These are phyloP conservation scores for Urochloa ruziziensis DNA, from an alignment of 176 grass and related monocot species.

Conservation along the genomic window DNA sequence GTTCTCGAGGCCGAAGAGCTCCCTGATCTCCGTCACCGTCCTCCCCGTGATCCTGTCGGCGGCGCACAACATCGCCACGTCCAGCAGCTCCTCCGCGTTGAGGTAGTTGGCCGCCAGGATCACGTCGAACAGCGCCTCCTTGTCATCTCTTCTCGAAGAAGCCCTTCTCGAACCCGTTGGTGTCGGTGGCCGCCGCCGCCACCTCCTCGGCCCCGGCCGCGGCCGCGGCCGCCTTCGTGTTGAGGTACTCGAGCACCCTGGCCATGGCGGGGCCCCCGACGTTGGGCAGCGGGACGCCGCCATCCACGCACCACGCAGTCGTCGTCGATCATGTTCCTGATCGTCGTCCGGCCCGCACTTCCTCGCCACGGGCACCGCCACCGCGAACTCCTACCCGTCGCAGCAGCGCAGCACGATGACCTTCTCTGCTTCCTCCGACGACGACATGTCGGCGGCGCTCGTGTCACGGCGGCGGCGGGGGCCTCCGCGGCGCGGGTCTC, in stretches of 20 bases:
- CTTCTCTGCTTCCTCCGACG: not conserved
- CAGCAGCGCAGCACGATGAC: not conserved
- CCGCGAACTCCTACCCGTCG: not conserved
- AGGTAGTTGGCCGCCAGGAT: not conserved
- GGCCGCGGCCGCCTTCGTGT: not conserved
- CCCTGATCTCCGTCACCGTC: not conserved
- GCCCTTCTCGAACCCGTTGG: not conserved
- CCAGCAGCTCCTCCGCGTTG: not conserved
- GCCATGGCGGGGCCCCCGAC: not conserved
- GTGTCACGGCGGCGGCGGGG: not conserved
- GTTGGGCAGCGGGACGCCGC: not conserved
- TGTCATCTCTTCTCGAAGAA: not conserved
- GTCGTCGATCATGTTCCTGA: not conserved
- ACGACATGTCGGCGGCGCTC: not conserved
- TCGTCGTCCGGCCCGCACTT: not conserved
- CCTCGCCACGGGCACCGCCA: not conserved
- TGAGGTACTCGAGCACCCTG: not conserved
- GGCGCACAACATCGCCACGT: not conserved
- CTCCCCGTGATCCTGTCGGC: not conserved
- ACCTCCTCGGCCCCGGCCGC: not conserved
- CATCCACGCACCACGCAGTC: not conserved
- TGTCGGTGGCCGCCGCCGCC: no score
- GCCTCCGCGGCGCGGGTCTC: no score
- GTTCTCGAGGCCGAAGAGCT: not conserved
- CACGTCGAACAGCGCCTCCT: not conserved